These are phyloP conservation scores for Furcasterigmium furcatum DNA, from an alignment of 2,329 filamentous ascomycete species.

Conservation along the genomic window DNA sequence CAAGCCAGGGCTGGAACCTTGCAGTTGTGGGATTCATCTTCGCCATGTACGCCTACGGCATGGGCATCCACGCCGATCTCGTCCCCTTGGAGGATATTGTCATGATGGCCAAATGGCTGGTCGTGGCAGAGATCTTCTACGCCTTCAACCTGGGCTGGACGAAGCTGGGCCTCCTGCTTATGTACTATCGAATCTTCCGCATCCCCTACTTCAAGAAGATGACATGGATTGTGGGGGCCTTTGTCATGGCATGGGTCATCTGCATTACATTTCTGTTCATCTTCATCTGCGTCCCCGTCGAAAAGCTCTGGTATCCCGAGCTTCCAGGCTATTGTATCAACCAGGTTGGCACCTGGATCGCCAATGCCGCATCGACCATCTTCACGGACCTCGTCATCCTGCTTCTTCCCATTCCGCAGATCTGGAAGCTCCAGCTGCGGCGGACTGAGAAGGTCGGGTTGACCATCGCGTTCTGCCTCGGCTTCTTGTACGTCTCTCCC, in stretches of 20 bases:
- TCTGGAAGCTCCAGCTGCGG: no score
- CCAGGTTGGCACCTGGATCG: no score
- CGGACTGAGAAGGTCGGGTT: no score
- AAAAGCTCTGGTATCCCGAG: no score
- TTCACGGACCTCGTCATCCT: no score
- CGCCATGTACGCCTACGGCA: conserved; percentile 40
- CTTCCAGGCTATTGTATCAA: no score
- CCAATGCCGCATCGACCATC: no score
- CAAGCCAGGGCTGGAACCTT: conserved; percentile 34
- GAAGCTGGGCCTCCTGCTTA: conserved; percentile 46
- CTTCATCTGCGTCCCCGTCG: no score
- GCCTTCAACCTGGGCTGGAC: conserved; percentile 44
- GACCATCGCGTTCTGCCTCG: no score
- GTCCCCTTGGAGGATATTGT: conserved; percentile 32
- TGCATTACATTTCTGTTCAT: conserved; percentile 43
- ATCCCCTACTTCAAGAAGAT: conserved; percentile 37
- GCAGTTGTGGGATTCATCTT: conserved; percentile 43
- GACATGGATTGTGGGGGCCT: conserved; percentile 33
- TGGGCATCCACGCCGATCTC: conserved; percentile 42
- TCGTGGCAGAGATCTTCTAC: conserved; percentile 45
- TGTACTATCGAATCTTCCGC: conserved; percentile 52
- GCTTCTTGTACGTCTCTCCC: no score
- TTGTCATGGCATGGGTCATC: conserved; percentile 44
- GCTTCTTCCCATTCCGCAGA: no score
- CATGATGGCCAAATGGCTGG: conserved; percentile 41